Conservation (phyloP, 148 eudicot species). For the Fagopyrum homotropicum region DNA sequence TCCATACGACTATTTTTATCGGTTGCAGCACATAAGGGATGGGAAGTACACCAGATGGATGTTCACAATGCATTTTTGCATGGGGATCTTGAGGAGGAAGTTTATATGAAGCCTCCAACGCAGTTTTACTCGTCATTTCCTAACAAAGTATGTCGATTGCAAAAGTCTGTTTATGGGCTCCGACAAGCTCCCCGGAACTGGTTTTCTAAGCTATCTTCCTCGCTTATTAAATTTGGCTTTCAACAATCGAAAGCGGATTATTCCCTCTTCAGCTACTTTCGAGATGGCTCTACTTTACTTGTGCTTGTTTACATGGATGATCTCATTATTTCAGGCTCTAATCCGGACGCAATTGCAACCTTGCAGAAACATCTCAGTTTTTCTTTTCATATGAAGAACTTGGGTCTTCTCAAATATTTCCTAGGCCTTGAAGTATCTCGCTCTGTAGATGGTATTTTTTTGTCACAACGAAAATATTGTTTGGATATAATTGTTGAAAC, state of each 20-base stretch:
- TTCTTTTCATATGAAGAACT: constrained; percentile 9
- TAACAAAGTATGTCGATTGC: neutral
- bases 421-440: constrained; percentile 11
- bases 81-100: neutral
- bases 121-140: neutral
- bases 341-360: neutral
- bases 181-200: constrained; percentile 1
- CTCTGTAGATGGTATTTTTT: neutral
- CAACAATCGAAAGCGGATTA: neutral
- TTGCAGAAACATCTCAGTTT: neutral
- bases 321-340: neutral
- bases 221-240: neutral
- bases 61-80: neutral
- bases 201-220: neutral
- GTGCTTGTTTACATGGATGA: constrained; percentile 13
- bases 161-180: neutral
- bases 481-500: neutral
- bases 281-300: neutral
- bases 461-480: neutral
- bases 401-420: constrained; percentile 12
- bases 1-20: neutral
- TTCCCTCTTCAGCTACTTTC: neutral
- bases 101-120: neutral
- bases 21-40: neutral
- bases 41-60: neutral